Evolutionary conservation across 257 asterid species (phyloP).

Genomic region (Linderniella brevidens): DNA sequence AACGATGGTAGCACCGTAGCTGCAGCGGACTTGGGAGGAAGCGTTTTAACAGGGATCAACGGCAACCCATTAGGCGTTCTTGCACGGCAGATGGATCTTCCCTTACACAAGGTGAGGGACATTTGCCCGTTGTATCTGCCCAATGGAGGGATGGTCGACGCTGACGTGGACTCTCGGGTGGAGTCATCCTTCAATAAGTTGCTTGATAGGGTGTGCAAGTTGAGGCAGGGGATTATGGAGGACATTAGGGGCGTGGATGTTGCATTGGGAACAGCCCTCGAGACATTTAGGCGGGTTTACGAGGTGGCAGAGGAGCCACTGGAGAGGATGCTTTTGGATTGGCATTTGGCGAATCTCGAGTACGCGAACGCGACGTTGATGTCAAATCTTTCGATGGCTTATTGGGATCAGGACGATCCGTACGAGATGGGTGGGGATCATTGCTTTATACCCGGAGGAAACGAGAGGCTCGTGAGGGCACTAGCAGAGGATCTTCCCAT

Average conservation of each 20-base stretch:
- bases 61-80: constrained; percentile 94
- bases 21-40: constrained; percentile 95
- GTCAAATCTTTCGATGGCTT: constrained; percentile 86
- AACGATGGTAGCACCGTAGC: constrained; percentile 32
- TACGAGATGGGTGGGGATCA: constrained; percentile 99
- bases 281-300: constrained; percentile 70
- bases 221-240: constrained; percentile 80
- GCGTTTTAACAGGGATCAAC: constrained; percentile 87
- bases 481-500: constrained; percentile 86
- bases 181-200: constrained; percentile 76
- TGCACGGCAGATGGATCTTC: constrained; percentile 76
- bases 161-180: constrained; percentile 74
- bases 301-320: constrained; percentile 80
- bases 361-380: constrained; percentile 91
- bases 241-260: constrained; percentile 71
- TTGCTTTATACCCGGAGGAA: constrained; percentile 95
- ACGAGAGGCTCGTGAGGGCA: constrained; percentile 70
- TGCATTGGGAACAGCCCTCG: constrained; percentile 73
- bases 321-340: constrained; percentile 85
- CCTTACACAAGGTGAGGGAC: constrained; percentile 95
- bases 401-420: constrained; percentile 98
- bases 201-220: constrained; percentile 94
- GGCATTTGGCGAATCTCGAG: constrained; percentile 98
- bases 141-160: constrained; percentile 63
- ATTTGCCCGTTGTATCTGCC: constrained; percentile 86